Evolutionary conservation across 2,329 filamentous ascomycete species (phyloP).

Genomic region (Monosporascus sp.): DNA sequence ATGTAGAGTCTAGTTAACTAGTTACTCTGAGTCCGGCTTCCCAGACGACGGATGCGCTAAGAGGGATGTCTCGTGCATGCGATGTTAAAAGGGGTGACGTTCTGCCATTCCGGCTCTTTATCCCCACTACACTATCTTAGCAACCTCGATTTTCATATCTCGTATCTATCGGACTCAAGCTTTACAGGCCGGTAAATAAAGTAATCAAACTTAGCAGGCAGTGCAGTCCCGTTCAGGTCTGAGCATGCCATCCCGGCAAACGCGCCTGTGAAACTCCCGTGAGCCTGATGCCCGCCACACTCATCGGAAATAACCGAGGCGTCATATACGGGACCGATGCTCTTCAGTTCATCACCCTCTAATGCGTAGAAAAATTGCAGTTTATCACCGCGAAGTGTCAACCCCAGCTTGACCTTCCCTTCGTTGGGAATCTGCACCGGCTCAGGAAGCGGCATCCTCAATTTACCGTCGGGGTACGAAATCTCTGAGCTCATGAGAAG

Average conservation of each 20-base stretch:
- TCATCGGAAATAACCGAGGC: conserved; percentile 58
- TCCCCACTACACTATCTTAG: too few species aligned
- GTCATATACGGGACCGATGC: conserved; percentile 52
- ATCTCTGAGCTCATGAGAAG: conserved; percentile 52
- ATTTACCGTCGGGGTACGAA: conserved; percentile 47
- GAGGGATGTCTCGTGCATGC: too few species aligned
- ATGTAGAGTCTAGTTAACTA: too few species aligned
- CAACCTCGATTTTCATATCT: conserved; percentile 22
- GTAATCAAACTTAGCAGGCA: conserved; percentile 44
- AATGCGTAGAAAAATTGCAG: conserved; percentile 55
- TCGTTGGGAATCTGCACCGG: conserved; percentile 46
- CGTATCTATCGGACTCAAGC: conserved; percentile 44
- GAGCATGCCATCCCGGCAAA: conserved; percentile 54
- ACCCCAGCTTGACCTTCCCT: conserved; percentile 48
- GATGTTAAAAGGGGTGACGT: too few species aligned
- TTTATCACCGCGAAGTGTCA: conserved; percentile 44
- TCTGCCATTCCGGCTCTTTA: too few species aligned
- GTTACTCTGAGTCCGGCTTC: too few species aligned
- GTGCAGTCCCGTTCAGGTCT: conserved; percentile 47
- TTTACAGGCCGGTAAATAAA: conserved; percentile 46
- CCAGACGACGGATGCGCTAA: too few species aligned
- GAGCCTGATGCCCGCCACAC: conserved; percentile 55
- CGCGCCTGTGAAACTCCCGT: conserved; percentile 60
- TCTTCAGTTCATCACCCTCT: conserved; percentile 37
- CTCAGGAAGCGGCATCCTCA: conserved; percentile 36